Percentiles rank a stretch among this genome's conserved stretches.
These are phyloP conservation scores for Hebeloma cylindrosporum DNA, from an alignment of 768 basidiomycete genomes.

Conservation along the genomic window DNA sequence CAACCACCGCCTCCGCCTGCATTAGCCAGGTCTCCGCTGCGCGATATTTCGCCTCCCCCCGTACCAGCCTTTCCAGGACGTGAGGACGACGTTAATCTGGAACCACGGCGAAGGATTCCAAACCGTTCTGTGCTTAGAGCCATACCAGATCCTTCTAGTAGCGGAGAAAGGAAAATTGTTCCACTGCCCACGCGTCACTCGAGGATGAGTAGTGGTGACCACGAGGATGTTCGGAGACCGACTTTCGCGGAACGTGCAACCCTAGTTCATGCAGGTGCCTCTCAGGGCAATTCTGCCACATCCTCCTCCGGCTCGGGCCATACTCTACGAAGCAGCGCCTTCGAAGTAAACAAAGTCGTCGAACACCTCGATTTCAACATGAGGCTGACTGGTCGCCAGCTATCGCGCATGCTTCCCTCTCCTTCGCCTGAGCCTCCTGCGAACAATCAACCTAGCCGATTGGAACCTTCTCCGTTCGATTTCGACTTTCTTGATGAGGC, in stretches of 20 bases:
- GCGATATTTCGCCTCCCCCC: constrained; percentile 38
- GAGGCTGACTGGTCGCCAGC: constrained; percentile 18
- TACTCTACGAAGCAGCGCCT: background rate
- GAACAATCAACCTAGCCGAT: too few species aligned
- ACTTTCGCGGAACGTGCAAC: constrained; percentile 15
- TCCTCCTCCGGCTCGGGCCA: constrained; percentile 8
- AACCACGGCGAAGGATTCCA: constrained; percentile 38
- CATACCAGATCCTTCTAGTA: background rate
- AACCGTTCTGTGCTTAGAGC: constrained; percentile 10
- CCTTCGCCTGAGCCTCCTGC: constrained; percentile 6
- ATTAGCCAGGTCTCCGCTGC: constrained; percentile 35
- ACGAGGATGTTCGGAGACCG: background rate
- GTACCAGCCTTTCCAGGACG: constrained; percentile 22
- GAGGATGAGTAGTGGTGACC: constrained; percentile 3
- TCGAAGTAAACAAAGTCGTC: constrained; percentile 1
- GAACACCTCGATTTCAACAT: constrained; percentile 19
- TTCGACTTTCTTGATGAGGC: constrained; percentile 27
- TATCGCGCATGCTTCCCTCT: constrained; percentile 11
- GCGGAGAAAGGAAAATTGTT: constrained; percentile 7
- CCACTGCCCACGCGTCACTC: constrained; percentile 14
- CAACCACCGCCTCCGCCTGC: constrained; percentile 7
- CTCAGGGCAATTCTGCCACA: background rate
- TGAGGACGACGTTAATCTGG: constrained; percentile 41
- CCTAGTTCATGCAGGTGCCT: constrained; percentile 6
- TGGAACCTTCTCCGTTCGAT: constrained; percentile 30